Evolutionary conservation across 805 yeast species (phyloP), one percentile per base, ranked within the genome.

Genomic region (Kurtzmaniella cleridarum): DNA sequence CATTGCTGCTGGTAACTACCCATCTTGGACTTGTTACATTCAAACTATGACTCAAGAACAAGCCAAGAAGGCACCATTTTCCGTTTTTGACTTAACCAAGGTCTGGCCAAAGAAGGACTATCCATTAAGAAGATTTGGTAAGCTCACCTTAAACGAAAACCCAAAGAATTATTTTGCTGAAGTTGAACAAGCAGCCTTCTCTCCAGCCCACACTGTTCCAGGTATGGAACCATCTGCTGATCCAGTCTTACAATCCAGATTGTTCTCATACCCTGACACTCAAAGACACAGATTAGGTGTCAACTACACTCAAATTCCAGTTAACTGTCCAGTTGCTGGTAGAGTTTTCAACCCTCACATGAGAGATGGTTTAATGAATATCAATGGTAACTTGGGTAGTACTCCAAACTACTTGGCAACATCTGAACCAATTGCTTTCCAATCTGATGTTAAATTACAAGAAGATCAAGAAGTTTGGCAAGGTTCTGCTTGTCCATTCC

Each of bases 61-160:
- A 64, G 88, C 95, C 43, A 75, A 81, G 62, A 64, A 78, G 44
- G 76, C 76, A 36, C 82, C 83, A 57, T 87, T 84, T 66, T 83
- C 91, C 5, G 90, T 89, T 33, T 87, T 85, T 58, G 96, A 88
- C 64, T 73, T 88, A 61, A 88, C 96, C 47, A 89, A 89, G 70
- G 84, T 85, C 40, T 88, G 96, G 96, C 88, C 96, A 27, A 95
- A 88, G 58, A 69, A 66, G 51, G 81, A 87, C 41, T 88, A 79
- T 73, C 96, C 96, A 55, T 64, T 88, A 67, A 78, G 95, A 62
- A 79, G 80, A 61, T 81, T 88, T 57, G 96, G 95, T 60, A 81
- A 79, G 60, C 68, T 87, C 48, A 79, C 78, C 1, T 64, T 87
- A 60, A 83, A 87, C 62, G 86, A 84, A 64, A 87, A 87, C 66